These are phyloP conservation scores for Phialophora tarda DNA, from an alignment of 2,329 filamentous ascomycete genomes.

Conservation along the genomic window DNA sequence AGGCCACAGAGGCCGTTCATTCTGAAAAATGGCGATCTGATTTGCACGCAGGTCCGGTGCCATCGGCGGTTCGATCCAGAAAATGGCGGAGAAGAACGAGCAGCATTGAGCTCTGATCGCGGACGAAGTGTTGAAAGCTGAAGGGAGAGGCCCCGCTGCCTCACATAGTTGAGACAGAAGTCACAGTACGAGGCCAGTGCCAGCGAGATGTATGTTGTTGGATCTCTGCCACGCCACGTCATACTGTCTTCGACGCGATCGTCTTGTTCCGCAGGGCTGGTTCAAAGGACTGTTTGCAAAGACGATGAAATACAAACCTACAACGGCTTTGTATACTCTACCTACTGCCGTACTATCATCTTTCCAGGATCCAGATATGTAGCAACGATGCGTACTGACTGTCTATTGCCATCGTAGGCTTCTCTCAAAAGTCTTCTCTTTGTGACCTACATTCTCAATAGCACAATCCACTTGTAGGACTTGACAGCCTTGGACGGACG, in stretches of 20 bases:
- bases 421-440: background rate
- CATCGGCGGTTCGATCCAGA: background rate
- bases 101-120: background rate
- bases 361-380: background rate
- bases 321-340: background rate
- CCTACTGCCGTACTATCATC: background rate
- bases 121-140: background rate
- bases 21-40: background rate
- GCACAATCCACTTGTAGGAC: background rate
- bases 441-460: background rate
- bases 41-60: background rate
- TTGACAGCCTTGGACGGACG: too few species aligned
- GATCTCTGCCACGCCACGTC: background rate
- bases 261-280: background rate
- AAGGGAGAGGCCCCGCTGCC: background rate
- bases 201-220: background rate
- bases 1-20: background rate
- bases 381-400: background rate
- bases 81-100: background rate
- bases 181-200: background rate
- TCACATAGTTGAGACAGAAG: background rate
- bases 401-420: background rate
- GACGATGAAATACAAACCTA: background rate
- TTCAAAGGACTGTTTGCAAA: background rate
- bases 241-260: background rate